These are phyloP conservation scores for Senna siamea DNA, from an alignment of 306 rosid species.

Conservation along the genomic window DNA sequence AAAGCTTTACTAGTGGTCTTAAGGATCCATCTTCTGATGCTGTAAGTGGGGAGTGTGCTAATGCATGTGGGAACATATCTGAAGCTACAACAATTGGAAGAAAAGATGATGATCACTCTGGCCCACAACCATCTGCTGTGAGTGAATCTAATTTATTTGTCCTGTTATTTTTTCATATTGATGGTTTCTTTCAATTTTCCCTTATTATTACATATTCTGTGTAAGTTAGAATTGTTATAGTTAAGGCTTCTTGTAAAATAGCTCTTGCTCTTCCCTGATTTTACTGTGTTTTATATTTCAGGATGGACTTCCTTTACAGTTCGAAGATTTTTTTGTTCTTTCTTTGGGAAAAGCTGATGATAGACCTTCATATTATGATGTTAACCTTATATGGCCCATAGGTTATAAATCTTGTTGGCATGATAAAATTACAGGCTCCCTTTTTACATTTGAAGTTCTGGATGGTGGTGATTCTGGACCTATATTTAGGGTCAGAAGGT, in stretches of 20 bases:
- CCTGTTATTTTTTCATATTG: slow-evolving; percentile 32
- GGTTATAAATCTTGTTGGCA: slow-evolving; percentile 96
- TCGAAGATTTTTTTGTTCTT: slow-evolving; percentile 87
- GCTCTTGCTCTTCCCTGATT: slow-evolving; percentile 44
- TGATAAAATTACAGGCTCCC: slow-evolving; percentile 86
- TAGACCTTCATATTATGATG: slow-evolving; percentile 77
- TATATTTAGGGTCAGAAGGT: slow-evolving; percentile 73
- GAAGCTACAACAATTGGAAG: slow-evolving; percentile 50
- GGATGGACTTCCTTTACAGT: slow-evolving; percentile 91
- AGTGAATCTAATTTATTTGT: slow-evolving; percentile 44
- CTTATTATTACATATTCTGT: not conserved
- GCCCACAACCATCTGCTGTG: slow-evolving; percentile 56
- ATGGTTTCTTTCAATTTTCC: slow-evolving; percentile 18
- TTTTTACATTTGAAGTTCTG: slow-evolving; percentile 75
- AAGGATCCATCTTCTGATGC: slow-evolving; percentile 61
- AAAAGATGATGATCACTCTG: slow-evolving; percentile 45
- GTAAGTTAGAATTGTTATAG: slow-evolving; percentile 17
- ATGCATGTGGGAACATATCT: slow-evolving; percentile 49
- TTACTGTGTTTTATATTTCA: slow-evolving; percentile 52
- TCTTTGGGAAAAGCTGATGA: slow-evolving; percentile 83
- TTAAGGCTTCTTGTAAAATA: slow-evolving; percentile 28
- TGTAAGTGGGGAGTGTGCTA: slow-evolving; percentile 44
- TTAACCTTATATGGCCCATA: slow-evolving; percentile 65
- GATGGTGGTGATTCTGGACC: slow-evolving; percentile 97
- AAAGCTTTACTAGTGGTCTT: slow-evolving; percentile 43